Evolutionary conservation across 257 asterid genomes (phyloP), one percentile per base, ranked within the genome.

Genomic region (Solanum arcanum): DNA sequence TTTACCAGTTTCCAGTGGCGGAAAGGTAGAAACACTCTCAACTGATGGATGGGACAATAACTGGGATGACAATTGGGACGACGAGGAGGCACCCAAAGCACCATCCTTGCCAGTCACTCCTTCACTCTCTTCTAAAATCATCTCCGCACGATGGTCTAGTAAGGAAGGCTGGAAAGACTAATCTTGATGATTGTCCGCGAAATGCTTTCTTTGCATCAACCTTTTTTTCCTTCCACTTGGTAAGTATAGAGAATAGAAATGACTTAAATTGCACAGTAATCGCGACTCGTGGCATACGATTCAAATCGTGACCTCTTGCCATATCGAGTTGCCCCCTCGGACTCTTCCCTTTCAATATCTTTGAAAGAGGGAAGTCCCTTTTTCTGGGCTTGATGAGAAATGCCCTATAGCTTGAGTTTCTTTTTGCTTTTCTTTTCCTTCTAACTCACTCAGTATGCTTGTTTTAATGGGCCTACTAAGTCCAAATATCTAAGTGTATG

Each of bases 61-160:
- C 56, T 96, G 99, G 99, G 96, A 91, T 74, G 99, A 95, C 44
- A 88, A 81, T 84, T 95, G 99, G 98, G 98, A 96, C 11, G 99
- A 96, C 9, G 98, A 92, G 87, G 99, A 96, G 89, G 96, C 96
- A 6, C 95, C 96, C 13, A 90, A 82, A 25, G 84, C 94, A 14
- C 92, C 95, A 11, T 86, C 94, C 0, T 42, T 93, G 90, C 98
- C 96, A 3, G 77, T 93, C 78, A 94, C 97, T 86, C 96, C 98
- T 2, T 95, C 92, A 87, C 74, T 89, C 80, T 92, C 98, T 15
- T 88, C 96, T 64, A 88, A 88, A 90, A 92, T 94, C 85, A 86
- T 92, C 6, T 89, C 96, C 64, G 70, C 98, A 16, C 90, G 95
- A 90, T 89, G 94, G 91, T 46, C 88, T 14, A 90, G 69, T 87